Base-by-base conservation (phyloP, 2,329 filamentous ascomycete genomes). In the Fusarium nygamai region DNA sequence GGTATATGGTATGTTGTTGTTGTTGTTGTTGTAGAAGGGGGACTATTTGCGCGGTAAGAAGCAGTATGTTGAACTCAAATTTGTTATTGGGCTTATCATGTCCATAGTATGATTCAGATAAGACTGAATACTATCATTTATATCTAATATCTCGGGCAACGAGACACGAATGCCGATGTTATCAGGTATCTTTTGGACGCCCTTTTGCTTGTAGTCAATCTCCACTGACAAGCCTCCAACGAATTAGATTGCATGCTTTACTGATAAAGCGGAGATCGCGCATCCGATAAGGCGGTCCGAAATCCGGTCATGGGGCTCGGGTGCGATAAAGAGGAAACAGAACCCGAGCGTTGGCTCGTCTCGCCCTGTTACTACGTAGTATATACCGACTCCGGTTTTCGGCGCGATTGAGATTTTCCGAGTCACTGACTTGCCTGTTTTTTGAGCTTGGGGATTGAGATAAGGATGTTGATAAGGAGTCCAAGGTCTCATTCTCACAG, bases 131-230 rank as follows among this genome's bases (percentile, higher is more conserved):
- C 51, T 61, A 61, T 68, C 63, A 20, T 53, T 68, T 68, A 53
- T 68, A 69, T 22, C 10, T 29, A 29, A 31, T 12, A 24, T n/a
- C 4, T 41, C 22, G 39, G 33, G 6, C 43, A 54, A 62, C 5
- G 27, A 51, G 14, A 47, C 12, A 43, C 41, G 53, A 27, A 31
- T 51, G 43, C 46, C 65, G 53, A 43, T 27, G 17, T 20, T 56
- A 59, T 57, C 38, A n/a, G 56, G 34, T 39, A 47, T 64, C 50
- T 36, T 34, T 19, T 43, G 29, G 13, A 50, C 64, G 65, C 65
- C 65, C 65, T 68, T 68, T 68, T 24, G 64, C 33, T 61, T 68
- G 65, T 68, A 51, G 33, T 31, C 29, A 29, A 20, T 41, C 39
- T 31, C 64, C 39, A 68, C 54, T 20, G 38, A 62, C 65, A 46